Percentiles rank a stretch among this genome's conserved stretches.
These are phyloP conservation scores for Leccinum arenicola DNA, from an alignment of 768 basidiomycete genomes.

Conservation along the genomic window DNA sequence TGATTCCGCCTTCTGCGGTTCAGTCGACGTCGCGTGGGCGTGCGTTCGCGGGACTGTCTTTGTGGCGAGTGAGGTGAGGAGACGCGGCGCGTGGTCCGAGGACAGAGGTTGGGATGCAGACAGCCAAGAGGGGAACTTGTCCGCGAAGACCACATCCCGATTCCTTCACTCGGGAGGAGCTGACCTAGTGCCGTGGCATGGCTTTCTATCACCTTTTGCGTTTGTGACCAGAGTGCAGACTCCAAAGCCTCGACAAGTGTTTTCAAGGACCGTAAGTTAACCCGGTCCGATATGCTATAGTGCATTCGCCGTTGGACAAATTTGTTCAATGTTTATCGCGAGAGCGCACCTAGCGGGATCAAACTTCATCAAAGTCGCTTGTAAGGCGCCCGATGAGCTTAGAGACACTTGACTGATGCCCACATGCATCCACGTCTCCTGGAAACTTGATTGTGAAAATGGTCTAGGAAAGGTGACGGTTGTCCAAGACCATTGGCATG, in stretches of 20 bases:
- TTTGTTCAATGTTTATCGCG: not conserved
- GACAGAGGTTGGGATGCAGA: slow-evolving; percentile 51
- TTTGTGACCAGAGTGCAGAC: slow-evolving; percentile 12
- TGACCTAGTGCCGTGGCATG: not conserved
- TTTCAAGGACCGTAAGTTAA: slow-evolving; percentile 12
- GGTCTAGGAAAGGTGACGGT: slow-evolving; percentile 7
- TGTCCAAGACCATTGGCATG: not conserved
- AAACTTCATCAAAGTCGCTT: slow-evolving; percentile 10
- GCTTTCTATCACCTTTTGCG: slow-evolving; percentile 4
- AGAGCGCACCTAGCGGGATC: slow-evolving; percentile 15
- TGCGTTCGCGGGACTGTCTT: slow-evolving; percentile 64
- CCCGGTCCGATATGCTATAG: slow-evolving; percentile 15
- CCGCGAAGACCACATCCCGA: slow-evolving; percentile 48
- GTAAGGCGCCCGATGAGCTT: slow-evolving; percentile 22
- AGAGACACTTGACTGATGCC: slow-evolving; percentile 17
- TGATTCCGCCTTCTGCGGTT: slow-evolving; percentile 66
- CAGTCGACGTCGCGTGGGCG: slow-evolving; percentile 22
- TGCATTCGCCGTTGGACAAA: not conserved
- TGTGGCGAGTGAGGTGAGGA: slow-evolving; percentile 63
- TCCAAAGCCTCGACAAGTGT: slow-evolving; percentile 17
- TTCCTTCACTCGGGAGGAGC: slow-evolving; percentile 14
- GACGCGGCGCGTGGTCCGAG: slow-evolving; percentile 60
- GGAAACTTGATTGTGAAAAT: slow-evolving; percentile 17
- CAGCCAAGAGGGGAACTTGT: slow-evolving; percentile 69
- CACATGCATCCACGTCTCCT: slow-evolving; percentile 17